phyloP scores from a whole-genome alignment of 129 eudicot genomes.

The Helichrysum umbraculigerum region DNA sequence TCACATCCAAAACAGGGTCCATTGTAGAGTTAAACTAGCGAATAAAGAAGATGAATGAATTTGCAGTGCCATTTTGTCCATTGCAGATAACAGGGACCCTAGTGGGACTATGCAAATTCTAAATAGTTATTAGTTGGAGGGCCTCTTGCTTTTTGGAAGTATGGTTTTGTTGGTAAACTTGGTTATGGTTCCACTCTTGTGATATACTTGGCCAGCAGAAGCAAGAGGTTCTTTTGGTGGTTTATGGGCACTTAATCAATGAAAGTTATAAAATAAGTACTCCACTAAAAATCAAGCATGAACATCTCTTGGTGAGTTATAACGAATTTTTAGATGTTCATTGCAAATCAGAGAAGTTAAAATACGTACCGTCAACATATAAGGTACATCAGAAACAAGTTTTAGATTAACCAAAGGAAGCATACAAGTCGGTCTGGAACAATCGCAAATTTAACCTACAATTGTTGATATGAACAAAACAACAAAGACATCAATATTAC shows the following conservation, averaged over 20 bases:
- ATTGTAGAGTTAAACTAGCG: constrained; percentile 39
- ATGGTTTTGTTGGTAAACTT: constrained; percentile 20
- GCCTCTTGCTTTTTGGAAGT: constrained; percentile 28
- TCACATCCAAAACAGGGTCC: constrained; percentile 33
- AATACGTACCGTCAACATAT: not conserved
- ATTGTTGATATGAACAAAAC: constrained; percentile 19
- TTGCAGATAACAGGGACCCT: constrained; percentile 13
- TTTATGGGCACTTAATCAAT: constrained; percentile 18
- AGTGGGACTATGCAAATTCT: constrained; percentile 21
- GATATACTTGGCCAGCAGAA: not conserved
- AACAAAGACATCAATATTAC: constrained; percentile 32
- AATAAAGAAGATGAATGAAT: not conserved
- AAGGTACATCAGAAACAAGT: not conserved
- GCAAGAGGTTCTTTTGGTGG: constrained; percentile 23
- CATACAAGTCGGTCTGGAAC: constrained; percentile 8
- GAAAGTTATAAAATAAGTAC: constrained; percentile 16
- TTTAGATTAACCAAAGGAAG: constrained; percentile 6
- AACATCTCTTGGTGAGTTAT: no score
- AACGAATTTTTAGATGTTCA: not conserved
- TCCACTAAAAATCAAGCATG: not conserved
- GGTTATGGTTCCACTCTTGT: constrained; percentile 12
- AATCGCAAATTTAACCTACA: constrained; percentile 22
- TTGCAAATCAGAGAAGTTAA: no score
- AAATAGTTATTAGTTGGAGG: constrained; percentile 25
- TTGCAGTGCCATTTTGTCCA: constrained; percentile 25